A percentile compares a stretch with the other conserved stretches of the same genome.
Evolutionary conservation across 169 alveolate species (phyloP).

Genomic region (Plasmodium vivax): DNA sequence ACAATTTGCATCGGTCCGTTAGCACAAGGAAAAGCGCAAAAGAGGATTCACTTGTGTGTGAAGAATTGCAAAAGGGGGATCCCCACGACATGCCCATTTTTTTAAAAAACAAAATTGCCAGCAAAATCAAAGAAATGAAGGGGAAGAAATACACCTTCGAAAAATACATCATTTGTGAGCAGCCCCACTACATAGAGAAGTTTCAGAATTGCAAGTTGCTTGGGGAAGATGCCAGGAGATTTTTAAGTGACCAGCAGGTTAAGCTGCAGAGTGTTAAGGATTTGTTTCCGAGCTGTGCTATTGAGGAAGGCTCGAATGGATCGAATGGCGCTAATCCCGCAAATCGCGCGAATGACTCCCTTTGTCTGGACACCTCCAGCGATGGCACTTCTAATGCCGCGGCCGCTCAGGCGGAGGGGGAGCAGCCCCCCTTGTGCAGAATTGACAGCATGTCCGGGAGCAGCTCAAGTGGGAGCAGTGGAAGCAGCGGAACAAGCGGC

Average conservation of each 20-base stretch:
- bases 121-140: conserved; percentile 50
- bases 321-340: too few relatives aligned
- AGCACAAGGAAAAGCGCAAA: not conserved
- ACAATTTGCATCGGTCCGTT: conserved; percentile 33
- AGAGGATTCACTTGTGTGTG: not conserved
- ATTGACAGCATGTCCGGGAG: not conserved
- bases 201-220: conserved; percentile 20
- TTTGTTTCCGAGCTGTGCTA: not conserved
- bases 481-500: not conserved
- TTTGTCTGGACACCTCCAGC: not conserved
- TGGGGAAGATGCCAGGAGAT: not conserved
- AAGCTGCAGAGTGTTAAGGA: conserved; percentile 7
- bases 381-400: not conserved
- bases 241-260: conserved; percentile 39
- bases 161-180: conserved; percentile 63
- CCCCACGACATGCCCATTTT: not conserved
- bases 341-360: not conserved
- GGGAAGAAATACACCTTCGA: conserved; percentile 24
- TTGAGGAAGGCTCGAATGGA: not conserved
- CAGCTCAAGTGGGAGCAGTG: not conserved
- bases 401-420: not conserved
- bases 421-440: not conserved
- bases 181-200: conserved; percentile 1
- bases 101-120: conserved; percentile 34
- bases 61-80: not conserved